These are phyloP conservation scores for Apiospora marii DNA, from an alignment of 2,329 filamentous ascomycete genomes.

Conservation along the genomic window DNA sequence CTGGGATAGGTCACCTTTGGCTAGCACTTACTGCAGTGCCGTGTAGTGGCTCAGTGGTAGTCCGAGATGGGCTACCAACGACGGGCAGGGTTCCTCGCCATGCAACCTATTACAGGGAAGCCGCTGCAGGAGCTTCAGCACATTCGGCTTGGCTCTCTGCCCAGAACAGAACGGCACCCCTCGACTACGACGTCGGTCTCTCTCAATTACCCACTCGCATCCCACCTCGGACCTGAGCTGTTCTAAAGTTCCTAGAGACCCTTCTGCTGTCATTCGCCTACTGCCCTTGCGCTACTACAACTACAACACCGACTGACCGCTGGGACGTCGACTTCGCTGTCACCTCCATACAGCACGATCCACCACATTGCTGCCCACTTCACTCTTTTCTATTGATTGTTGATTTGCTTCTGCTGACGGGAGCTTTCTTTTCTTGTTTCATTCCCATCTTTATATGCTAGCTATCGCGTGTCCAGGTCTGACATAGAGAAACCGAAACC, in stretches of 20 bases:
- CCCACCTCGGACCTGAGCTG: background rate
- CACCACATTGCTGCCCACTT: background rate
- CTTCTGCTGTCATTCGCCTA: background rate
- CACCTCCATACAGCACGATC: background rate
- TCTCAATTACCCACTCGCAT: slow-evolving; percentile 6
- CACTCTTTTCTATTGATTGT: background rate
- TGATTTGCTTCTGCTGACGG: background rate
- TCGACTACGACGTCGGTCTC: slow-evolving; percentile 4
- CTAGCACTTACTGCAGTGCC: background rate
- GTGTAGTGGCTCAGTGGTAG: background rate
- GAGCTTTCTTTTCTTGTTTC: background rate
- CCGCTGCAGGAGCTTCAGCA: slow-evolving; percentile 5
- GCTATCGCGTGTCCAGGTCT: background rate
- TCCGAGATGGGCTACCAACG: background rate
- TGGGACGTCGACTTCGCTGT: background rate
- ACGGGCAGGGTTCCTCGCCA: slow-evolving; percentile 9
- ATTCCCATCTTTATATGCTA: background rate
- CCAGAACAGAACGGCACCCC: background rate
- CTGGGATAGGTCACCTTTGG: background rate
- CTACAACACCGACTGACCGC: background rate
- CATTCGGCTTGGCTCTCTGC: slow-evolving; percentile 1
- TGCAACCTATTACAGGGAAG: slow-evolving; percentile 6
- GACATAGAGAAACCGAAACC: background rate
- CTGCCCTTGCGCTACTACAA: background rate
- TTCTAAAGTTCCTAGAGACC: slow-evolving; percentile 17